Conservation (phyloP, 2,329 filamentous ascomycete genomes). For the Trichoderma sp. region DNA sequence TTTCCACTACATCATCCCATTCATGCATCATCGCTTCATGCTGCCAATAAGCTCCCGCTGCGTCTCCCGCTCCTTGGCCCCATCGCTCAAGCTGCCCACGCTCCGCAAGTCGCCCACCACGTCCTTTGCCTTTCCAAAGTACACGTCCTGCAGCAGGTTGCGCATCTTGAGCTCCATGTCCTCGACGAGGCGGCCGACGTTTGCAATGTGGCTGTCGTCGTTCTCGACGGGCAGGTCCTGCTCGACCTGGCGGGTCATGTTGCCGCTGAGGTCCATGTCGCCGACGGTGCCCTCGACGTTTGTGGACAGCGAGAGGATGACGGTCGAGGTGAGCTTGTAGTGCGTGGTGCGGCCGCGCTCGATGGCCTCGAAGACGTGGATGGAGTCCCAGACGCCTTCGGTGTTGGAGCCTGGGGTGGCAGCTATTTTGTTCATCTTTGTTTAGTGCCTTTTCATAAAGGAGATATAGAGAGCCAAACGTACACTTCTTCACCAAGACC, state of each 20-base stretch:
- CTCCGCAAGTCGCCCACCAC: conserved; percentile 94
- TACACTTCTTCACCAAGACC: conserved; percentile 92
- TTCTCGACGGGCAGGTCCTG: conserved; percentile 85
- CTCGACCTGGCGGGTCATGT: conserved; percentile 97
- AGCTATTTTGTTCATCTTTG: conserved; percentile 47
- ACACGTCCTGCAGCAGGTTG: conserved; percentile 96
- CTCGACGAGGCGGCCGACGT: conserved; percentile 91
- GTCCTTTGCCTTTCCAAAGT: conserved; percentile 99
- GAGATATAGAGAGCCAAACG: too few relatives aligned
- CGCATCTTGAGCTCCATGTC: conserved; percentile 99
- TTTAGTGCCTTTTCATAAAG: too few relatives aligned
- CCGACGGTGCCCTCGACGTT: conserved; percentile 60
- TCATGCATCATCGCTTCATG: conserved; percentile 48
- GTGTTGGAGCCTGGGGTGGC: conserved; percentile 65
- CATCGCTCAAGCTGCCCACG: conserved; percentile 79
- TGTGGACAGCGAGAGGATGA: conserved; percentile 84
- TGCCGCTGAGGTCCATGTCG: conserved; percentile 88
- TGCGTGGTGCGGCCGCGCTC: conserved; percentile 89
- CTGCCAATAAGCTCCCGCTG: conserved; percentile 84
- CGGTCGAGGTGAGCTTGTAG: conserved; percentile 97
- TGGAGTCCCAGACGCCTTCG: conserved; percentile 92
- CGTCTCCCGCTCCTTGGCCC: conserved; percentile 77
- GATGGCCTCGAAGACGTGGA: conserved; percentile 96
- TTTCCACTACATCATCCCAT: too few relatives aligned
- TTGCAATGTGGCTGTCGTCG: conserved; percentile 91